Evolutionary conservation across 495 filamentous ascomycete genomes (phyloP), one percentile per base, ranked within the genome.

Genomic region (Hyaloscypha bicolor): DNA sequence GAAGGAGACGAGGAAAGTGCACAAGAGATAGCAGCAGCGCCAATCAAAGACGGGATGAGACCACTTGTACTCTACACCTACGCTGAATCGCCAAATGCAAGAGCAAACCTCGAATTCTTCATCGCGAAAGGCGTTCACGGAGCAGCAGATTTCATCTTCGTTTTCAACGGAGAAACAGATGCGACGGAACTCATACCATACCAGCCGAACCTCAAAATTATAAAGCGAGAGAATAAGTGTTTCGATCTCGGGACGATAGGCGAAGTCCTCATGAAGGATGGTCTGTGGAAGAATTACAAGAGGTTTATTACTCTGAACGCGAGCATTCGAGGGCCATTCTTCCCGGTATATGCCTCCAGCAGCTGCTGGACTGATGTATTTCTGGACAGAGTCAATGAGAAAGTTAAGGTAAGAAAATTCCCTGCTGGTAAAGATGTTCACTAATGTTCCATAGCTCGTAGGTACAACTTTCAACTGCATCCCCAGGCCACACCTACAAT

Each of bases 111-210:
- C 19, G 12, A 68, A 55, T 79, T 75, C 60, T 77, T 76, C 64
- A 19, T 77, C 4, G 45, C 65, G 21, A 61, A 76, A 30, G 75
- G 65, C 21, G 59, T 79, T n/a, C 76, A 79, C 60, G 65, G 12
- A 32, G 58, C 33, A 19, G 76, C 77, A 33, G 77, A 79, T 60
- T 79, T 77, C 48, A 58, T 79, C 37, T 77, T 79, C 71, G 70
- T 79, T 60, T 64, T 79, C 63, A 75, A 76, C 60, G 77, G 76
- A 9, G 66, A 71, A 12, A 73, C 69, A 30, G 65, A 65, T 16
- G 42, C 14, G 12, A 22, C 31, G 14, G 37, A 65, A n/a, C 22
- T 65, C 5, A 35, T 66, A 2, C 64, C 64, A 3, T 21, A 65
- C 30, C 29, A 55, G 33, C 9, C 63, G 29, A 78, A 79, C 62